phyloP scores from a whole-genome alignment of 768 basidiomycete genomes.

The Auricularia auricula-judae region DNA sequence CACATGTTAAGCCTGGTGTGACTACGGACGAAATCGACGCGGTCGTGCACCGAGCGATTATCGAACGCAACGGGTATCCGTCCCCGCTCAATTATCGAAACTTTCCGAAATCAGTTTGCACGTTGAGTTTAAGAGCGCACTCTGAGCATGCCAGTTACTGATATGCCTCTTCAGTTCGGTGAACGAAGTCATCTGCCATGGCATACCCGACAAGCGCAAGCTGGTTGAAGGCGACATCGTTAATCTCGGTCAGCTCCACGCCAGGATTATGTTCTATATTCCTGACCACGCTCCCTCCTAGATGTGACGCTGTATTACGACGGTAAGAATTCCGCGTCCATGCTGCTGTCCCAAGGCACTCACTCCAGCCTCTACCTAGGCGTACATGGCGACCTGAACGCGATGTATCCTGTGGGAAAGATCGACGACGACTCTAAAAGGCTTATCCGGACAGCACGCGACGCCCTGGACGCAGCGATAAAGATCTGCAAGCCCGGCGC shows the following conservation, averaged over 20 bases:
- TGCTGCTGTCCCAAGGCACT: background rate
- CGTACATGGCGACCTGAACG: slow-evolving; percentile 88
- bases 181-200: slow-evolving; percentile 96
- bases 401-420: slow-evolving; percentile 80
- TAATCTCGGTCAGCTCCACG: slow-evolving; percentile 61
- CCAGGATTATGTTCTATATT: background rate
- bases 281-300: slow-evolving; percentile 16
- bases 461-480: slow-evolving; percentile 82
- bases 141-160: background rate
- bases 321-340: slow-evolving; percentile 27
- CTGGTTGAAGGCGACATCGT: slow-evolving; percentile 90
- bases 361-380: slow-evolving; percentile 25
- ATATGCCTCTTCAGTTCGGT: slow-evolving; percentile 46
- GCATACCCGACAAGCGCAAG: slow-evolving; percentile 81
- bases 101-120: slow-evolving; percentile 96
- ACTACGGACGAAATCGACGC: slow-evolving; percentile 94
- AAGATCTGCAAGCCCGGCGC: slow-evolving; percentile 89
- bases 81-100: slow-evolving; percentile 85
- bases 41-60: slow-evolving; percentile 83
- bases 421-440: slow-evolving; percentile 76
- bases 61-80: slow-evolving; percentile 88
- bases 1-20: slow-evolving; percentile 78
- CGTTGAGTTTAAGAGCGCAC: slow-evolving; percentile 30
- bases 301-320: slow-evolving; percentile 75
- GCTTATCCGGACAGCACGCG: slow-evolving; percentile 72